Base-by-base conservation (phyloP, 345 rosid genomes). In the Psidium friedrichsthalianum region DNA sequence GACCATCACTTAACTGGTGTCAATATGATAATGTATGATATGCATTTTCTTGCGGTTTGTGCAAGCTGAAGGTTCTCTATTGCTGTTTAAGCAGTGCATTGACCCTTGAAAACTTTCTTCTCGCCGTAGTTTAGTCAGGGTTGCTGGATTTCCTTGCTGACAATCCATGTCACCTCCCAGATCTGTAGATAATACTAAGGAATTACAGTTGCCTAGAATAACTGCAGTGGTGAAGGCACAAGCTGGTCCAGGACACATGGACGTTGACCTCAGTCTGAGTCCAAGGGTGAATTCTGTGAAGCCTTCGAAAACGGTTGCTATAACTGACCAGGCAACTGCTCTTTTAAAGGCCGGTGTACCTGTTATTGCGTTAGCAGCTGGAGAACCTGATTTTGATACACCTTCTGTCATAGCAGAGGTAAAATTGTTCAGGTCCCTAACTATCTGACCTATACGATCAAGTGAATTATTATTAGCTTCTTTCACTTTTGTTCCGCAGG, bases 311-410 rank as follows among this genome's bases (percentile, higher is more conserved):
- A 97, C 99, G 2, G 95, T 97, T 88, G 99, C 95, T 82, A 94
- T 97, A 86, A 94, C 94, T 76, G 99, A 97, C 87, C 98, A 94
- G 83, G 98, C 99, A 6, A 90, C 96, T n/a, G 96, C 99, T 74
- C 99, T 97, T 89, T 92, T 84, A 13, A 95, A 94, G 89, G 94
- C 99, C 27, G 99, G 99, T 82, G 91, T 95, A 27, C 98, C 99
- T 6, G 93, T 97, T 59, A 94, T 97, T 85, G 90, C 96, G 20
- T 91, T 97, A 90, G 99, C 99, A 83, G 99, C 99, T 49, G 99
- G 99, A 80, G 99, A 97, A 85, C 99, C 99, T 14, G 99, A 97
- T 93, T 97, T 96, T 74, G 98, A 96, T 83, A 97, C 99, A 3
- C 99, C 99, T 51, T 83, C 91, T 85, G 76, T 86, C 59, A 92